These are phyloP conservation scores for Trametes coccinea DNA, from an alignment of 768 basidiomycete species.

Conservation along the genomic window DNA sequence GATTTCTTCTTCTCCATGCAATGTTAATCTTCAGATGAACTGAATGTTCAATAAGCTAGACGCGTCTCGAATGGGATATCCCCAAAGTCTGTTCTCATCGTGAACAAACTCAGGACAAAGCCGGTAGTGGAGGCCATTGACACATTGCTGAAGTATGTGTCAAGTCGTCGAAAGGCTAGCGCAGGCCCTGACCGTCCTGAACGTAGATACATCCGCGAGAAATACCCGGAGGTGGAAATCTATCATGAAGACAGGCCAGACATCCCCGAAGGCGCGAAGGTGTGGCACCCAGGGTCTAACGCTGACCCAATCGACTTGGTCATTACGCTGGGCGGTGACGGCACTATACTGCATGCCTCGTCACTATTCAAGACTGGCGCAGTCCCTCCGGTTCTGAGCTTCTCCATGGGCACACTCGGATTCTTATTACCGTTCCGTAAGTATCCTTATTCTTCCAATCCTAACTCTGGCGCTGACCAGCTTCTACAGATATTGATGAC, in stretches of 20 bases:
- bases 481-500: slow-evolving; percentile 76
- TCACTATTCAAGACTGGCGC: slow-evolving; percentile 88
- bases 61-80: slow-evolving; percentile 27
- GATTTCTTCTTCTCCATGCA: no score
- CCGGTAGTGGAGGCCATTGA: slow-evolving; percentile 77
- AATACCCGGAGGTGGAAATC: slow-evolving; percentile 34
- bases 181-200: not conserved
- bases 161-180: not conserved
- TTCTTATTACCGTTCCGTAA: slow-evolving; percentile 92
- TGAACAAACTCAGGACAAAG: slow-evolving; percentile 79
- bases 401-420: slow-evolving; percentile 91
- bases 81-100: slow-evolving; percentile 68
- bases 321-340: slow-evolving; percentile 91
- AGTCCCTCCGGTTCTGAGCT: slow-evolving; percentile 88
- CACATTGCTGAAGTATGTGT: slow-evolving; percentile 64
- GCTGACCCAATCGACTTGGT: slow-evolving; percentile 79
- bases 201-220: slow-evolving; percentile 31
- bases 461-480: not conserved
- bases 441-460: slow-evolving; percentile 30
- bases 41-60: slow-evolving; percentile 18
- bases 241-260: slow-evolving; percentile 44
- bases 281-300: slow-evolving; percentile 59
- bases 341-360: slow-evolving; percentile 91
- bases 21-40: not conserved
- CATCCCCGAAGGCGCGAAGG: slow-evolving; percentile 47